phyloP scores from a whole-genome alignment of 148 eudicot species.

The Vaccinium myrtillus region DNA sequence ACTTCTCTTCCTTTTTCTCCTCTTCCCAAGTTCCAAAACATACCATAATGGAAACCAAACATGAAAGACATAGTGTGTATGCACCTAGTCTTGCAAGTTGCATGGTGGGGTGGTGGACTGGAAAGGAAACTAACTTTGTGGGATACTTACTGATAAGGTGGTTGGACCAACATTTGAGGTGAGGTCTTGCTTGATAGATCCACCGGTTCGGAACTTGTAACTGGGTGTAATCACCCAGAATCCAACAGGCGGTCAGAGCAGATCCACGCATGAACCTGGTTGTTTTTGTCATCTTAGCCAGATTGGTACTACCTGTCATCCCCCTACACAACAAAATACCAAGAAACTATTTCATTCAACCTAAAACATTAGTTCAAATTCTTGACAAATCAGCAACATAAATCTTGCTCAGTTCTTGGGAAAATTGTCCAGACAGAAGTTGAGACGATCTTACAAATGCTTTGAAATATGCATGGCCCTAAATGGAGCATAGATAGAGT shows the following conservation, averaged over 20 bases:
- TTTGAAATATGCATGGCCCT: background rate
- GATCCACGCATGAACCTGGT: conserved; percentile 68
- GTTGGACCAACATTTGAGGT: conserved; percentile 64
- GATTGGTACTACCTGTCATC: conserved; percentile 69
- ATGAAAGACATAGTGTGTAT: background rate
- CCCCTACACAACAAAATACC: conserved; percentile 34
- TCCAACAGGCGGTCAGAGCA: conserved; percentile 35
- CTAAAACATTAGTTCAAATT: background rate
- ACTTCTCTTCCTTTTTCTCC: background rate
- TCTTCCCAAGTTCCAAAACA: background rate
- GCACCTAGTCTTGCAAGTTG: background rate
- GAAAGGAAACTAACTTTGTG: background rate
- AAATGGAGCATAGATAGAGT: background rate
- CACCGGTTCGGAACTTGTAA: conserved; percentile 54
- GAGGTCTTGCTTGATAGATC: conserved; percentile 69
- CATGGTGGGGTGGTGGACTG: background rate
- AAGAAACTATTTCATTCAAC: background rate
- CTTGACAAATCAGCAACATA: background rate
- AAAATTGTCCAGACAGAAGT: background rate
- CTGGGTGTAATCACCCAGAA: conserved; percentile 67
- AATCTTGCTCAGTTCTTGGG: background rate
- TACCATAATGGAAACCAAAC: background rate
- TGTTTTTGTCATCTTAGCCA: conserved; percentile 51
- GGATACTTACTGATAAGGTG: conserved; percentile 42
- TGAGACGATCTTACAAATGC: background rate